Conservation (phyloP, 495 filamentous ascomycete genomes). For the Penicillium coffeae region DNA sequence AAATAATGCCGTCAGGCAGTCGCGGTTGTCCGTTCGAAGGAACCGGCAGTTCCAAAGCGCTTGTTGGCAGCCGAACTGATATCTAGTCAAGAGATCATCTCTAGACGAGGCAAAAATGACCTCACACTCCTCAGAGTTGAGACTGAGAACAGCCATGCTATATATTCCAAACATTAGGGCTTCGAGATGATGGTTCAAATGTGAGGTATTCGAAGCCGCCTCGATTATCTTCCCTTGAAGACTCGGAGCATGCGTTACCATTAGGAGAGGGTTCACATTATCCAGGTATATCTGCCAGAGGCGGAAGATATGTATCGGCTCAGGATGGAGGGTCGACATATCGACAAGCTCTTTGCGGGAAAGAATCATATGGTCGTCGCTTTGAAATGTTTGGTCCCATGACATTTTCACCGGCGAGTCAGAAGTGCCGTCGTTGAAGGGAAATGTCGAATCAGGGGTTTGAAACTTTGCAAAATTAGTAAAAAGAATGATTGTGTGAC, state of each 20-base stretch:
- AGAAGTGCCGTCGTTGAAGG: constrained; percentile 23
- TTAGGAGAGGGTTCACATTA: constrained; percentile 51
- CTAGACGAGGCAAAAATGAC: constrained; percentile 39
- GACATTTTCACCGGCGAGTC: constrained; percentile 35
- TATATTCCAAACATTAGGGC: constrained; percentile 58
- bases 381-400: constrained; percentile 39
- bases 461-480: constrained; percentile 1
- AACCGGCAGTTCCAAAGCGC: constrained; percentile 46
- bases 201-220: constrained; percentile 21
- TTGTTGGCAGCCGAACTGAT: constrained; percentile 53
- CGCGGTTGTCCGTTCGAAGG: constrained; percentile 44
- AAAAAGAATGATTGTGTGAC: neutral
- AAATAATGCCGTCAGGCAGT: constrained; percentile 57
- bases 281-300: constrained; percentile 51
- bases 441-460: constrained; percentile 9
- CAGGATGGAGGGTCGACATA: constrained; percentile 47
- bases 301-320: constrained; percentile 35
- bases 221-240: constrained; percentile 44
- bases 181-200: constrained; percentile 21
- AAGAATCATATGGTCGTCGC: constrained; percentile 47
- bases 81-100: constrained; percentile 41
- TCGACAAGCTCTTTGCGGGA: constrained; percentile 33
- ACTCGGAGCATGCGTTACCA: constrained; percentile 50
- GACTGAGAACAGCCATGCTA: constrained; percentile 44
- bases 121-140: constrained; percentile 39